phyloP scores from a whole-genome alignment of 2,329 filamentous ascomycete genomes.

The Calonectria honghensis region DNA sequence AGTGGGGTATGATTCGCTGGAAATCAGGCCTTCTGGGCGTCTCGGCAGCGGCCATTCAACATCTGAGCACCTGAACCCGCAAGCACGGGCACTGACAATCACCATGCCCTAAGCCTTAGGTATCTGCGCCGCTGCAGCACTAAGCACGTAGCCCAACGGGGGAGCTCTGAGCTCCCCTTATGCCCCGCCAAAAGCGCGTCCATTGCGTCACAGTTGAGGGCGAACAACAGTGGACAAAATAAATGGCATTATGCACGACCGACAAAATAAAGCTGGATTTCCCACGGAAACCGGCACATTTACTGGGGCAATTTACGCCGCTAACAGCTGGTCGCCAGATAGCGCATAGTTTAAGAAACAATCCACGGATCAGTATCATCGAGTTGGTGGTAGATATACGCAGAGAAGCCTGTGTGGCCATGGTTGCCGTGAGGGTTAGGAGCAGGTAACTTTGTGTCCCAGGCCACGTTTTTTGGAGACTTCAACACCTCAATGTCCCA shows the following conservation, averaged over 20 bases:
- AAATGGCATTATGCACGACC: not conserved
- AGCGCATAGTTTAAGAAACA: not conserved
- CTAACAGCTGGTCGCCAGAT: not conserved
- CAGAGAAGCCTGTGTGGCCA: not conserved
- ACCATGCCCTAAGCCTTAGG: conserved; percentile 7
- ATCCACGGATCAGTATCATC: not conserved
- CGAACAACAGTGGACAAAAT: not conserved
- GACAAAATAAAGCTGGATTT: not conserved
- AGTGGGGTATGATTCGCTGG: conserved; percentile 31
- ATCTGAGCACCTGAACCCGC: conserved; percentile 23
- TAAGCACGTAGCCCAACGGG: conserved; percentile 23
- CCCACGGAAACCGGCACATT: not conserved
- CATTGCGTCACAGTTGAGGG: conserved; percentile 34
- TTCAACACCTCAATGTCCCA: not conserved
- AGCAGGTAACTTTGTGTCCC: not conserved
- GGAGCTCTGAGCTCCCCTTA: conserved; percentile 24
- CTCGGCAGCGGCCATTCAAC: conserved; percentile 18
- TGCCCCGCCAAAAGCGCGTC: conserved; percentile 31
- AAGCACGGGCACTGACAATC: conserved; percentile 3
- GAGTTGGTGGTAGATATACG: not conserved
- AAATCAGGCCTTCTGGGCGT: conserved; percentile 34
- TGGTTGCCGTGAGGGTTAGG: not conserved
- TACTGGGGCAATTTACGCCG: not conserved
- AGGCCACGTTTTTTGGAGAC: not conserved
- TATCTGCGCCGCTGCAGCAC: conserved; percentile 17